A percentile compares a stretch with the other conserved stretches of the same genome.
These are phyloP conservation scores for Heracleum sosnowskyi DNA, from an alignment of 129 eudicot species.

Conservation along the genomic window DNA sequence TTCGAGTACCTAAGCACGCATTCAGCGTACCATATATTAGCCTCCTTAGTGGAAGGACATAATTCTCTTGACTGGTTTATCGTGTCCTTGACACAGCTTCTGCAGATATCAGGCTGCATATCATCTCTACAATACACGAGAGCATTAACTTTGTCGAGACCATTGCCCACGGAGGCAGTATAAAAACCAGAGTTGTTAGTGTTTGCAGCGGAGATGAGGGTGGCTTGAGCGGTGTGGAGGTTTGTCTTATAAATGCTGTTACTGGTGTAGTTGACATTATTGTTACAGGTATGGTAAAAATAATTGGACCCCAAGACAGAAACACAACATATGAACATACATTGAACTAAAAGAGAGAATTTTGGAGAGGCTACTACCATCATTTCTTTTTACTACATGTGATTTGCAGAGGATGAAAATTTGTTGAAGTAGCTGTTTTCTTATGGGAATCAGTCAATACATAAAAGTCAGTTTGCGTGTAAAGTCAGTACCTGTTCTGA, in stretches of 20 bases:
- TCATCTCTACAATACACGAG: slow-evolving; percentile 33
- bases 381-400: no score
- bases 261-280: not conserved
- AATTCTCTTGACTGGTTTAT: not conserved
- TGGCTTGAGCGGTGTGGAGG: no score
- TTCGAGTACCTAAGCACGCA: slow-evolving; percentile 44
- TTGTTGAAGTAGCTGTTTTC: no score
- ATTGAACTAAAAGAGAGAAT: not conserved
- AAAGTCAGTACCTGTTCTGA: no score
- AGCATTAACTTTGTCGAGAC: slow-evolving; percentile 2
- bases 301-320: not conserved
- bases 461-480: no score
- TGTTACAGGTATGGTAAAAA: not conserved
- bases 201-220: not conserved
- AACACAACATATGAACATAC: not conserved
- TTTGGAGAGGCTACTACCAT: no score
- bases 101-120: slow-evolving; percentile 12
- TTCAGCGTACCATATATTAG: slow-evolving; percentile 20
- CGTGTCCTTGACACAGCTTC: slow-evolving; percentile 17
- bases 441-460: no score
- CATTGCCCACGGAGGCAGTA: not conserved
- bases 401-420: no score
- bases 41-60: slow-evolving; percentile 26
- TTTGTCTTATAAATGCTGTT: not conserved
- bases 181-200: slow-evolving; percentile 17